Percentiles rank a stretch among this genome's conserved stretches.
Conservation (phyloP, 1,284 basidiomycete species). For the Trametes pubescens region DNA sequence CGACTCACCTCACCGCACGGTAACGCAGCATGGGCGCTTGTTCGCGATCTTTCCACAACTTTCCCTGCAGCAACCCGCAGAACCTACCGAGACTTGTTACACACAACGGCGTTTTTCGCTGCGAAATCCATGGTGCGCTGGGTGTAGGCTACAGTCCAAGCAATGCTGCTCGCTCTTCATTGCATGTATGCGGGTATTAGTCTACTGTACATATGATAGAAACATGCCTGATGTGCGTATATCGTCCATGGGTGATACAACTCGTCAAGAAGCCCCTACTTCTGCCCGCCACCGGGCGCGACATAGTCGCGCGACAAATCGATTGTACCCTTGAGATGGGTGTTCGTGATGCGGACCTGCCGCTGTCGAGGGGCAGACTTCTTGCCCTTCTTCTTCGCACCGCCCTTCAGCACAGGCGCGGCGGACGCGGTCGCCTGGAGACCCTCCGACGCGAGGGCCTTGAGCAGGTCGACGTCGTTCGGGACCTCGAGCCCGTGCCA, state of each 20-base stretch:
- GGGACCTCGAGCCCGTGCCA: slow-evolving; percentile 89
- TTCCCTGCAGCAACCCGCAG: too few relatives aligned
- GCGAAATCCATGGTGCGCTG: too few relatives aligned
- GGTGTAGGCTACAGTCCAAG: background rate
- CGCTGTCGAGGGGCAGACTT: slow-evolving; percentile 78
- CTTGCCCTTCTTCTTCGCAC: slow-evolving; percentile 83
- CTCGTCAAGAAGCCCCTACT: slow-evolving; percentile 40
- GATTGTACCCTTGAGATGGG: slow-evolving; percentile 84
- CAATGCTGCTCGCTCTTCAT: slow-evolving; percentile 1
- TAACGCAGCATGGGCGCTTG: background rate
- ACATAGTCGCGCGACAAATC: slow-evolving; percentile 81
- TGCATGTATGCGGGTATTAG: slow-evolving; percentile 24
- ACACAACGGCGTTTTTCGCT: background rate
- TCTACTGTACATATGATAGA: slow-evolving; percentile 29
- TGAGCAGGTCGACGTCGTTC: slow-evolving; percentile 82
- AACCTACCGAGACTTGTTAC: too few relatives aligned
- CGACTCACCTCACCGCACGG: background rate
- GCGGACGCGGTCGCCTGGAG: slow-evolving; percentile 77
- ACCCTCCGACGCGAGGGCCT: slow-evolving; percentile 80
- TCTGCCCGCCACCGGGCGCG: slow-evolving; percentile 47
- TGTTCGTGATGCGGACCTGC: slow-evolving; percentile 85
- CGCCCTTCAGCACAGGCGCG: slow-evolving; percentile 58
- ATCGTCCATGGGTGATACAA: slow-evolving; percentile 11
- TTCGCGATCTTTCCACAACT: slow-evolving; percentile 10
- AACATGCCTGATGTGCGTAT: slow-evolving; percentile 19